Conservation (phyloP, 129 eudicot genomes). For the Pulicaria dysenterica region DNA sequence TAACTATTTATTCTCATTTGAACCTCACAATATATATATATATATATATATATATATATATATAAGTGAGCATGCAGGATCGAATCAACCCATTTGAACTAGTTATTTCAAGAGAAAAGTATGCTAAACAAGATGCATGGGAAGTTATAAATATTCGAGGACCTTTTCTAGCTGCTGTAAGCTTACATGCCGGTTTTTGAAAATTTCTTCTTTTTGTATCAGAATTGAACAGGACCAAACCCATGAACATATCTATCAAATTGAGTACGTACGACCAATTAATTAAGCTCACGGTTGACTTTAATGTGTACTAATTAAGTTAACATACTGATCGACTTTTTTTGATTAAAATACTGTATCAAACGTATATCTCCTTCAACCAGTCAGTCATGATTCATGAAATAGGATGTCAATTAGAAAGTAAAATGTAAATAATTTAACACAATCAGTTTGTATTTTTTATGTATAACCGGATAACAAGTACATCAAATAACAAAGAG, state of each 20-base stretch:
- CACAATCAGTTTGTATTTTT: too few species aligned
- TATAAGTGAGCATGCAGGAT: too few species aligned
- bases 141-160: background rate
- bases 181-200: constrained; percentile 8
- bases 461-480: too few species aligned
- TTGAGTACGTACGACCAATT: too few species aligned
- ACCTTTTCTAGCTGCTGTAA: background rate
- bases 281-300: background rate
- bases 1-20: too few species aligned
- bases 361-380: background rate
- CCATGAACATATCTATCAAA: background rate
- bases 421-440: too few species aligned
- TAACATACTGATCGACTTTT: background rate
- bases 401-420: too few species aligned
- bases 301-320: background rate
- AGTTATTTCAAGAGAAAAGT: background rate
- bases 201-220: background rate
- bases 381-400: too few species aligned
- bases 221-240: background rate
- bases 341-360: background rate
- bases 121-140: background rate
- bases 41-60: too few species aligned
- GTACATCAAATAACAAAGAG: too few species aligned
- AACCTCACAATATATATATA: too few species aligned
- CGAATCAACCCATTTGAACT: background rate